Percentiles rank a stretch among this genome's conserved stretches.
Conservation (phyloP, 2,329 filamentous ascomycete genomes). For the Colletotrichum tamarilloi region DNA sequence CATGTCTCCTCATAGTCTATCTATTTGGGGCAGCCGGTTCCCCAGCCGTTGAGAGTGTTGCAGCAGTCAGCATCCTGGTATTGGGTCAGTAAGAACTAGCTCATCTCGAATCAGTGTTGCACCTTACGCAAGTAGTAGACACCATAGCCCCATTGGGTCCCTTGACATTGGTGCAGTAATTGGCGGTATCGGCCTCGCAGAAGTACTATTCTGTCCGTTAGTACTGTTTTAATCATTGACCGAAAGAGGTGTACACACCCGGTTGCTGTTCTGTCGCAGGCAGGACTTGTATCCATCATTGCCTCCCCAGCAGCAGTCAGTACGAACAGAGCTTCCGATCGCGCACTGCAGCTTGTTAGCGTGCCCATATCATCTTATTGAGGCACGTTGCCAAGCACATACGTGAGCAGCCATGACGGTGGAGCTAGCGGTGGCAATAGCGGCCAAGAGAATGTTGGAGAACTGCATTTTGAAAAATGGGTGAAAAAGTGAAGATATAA, state of each 20-base stretch:
- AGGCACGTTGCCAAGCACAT: not conserved
- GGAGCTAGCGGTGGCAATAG: not conserved
- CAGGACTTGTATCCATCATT: not conserved
- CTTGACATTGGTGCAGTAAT: slow-evolving; percentile 10
- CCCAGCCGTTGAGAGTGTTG: slow-evolving; percentile 13
- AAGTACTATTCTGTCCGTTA: not conserved
- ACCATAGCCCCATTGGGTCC: not conserved
- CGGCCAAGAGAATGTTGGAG: not conserved
- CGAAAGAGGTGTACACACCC: too few relatives aligned
- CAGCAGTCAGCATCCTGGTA: slow-evolving; percentile 1
- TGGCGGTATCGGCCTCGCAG: not conserved
- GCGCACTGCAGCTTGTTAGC: not conserved
- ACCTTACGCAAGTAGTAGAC: not conserved
- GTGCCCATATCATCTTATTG: not conserved
- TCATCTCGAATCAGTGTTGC: not conserved
- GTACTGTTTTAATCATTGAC: too few relatives aligned
- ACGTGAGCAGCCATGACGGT: not conserved
- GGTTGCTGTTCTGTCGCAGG: not conserved
- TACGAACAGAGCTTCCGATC: not conserved
- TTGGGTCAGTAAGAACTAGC: not conserved
- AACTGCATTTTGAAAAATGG: not conserved
- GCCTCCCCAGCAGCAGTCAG: slow-evolving; percentile 11
- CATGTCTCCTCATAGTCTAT: not conserved
- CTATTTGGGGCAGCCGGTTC: slow-evolving; percentile 15
- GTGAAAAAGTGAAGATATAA: not conserved